phyloP scores from a whole-genome alignment of 2,329 filamentous ascomycete species.

The Epichloe elymi region DNA sequence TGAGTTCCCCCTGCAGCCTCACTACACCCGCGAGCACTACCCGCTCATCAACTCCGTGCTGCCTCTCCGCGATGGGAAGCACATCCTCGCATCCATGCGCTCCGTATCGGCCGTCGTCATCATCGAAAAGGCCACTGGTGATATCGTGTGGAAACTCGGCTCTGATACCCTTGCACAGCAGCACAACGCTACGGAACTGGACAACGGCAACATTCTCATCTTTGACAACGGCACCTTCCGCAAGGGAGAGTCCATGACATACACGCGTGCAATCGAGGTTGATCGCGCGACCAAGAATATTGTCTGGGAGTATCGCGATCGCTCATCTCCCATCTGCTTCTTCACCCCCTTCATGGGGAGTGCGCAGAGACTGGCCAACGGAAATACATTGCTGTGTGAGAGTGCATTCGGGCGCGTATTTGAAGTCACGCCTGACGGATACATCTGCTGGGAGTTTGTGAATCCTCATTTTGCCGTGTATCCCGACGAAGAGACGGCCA shows the following conservation, averaged over 20 bases:
- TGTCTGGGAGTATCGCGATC: conserved; percentile 18
- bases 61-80: conserved; percentile 15
- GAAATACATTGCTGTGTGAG: conserved; percentile 16
- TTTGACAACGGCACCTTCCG: conserved; percentile 19
- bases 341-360: conserved; percentile 20
- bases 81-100: conserved; percentile 16
- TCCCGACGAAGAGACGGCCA: conserved; percentile 11
- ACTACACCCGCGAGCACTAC: conserved; percentile 19
- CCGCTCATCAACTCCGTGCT: conserved; percentile 18
- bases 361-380: conserved; percentile 15
- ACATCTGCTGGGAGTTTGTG: conserved; percentile 18
- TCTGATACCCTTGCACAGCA: conserved; percentile 15
- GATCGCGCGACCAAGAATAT: conserved; percentile 12
- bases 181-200: conserved; percentile 17
- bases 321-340: conserved; percentile 16
- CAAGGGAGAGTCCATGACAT: conserved; percentile 16
- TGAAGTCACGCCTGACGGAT: conserved; percentile 14
- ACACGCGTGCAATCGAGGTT: conserved; percentile 15
- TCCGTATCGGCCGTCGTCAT: conserved; percentile 17
- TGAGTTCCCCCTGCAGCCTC: conserved; percentile 17
- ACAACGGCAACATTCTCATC: conserved; percentile 19
- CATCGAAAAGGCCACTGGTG: conserved; percentile 13
- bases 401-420: conserved; percentile 16
- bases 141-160: conserved; percentile 16
- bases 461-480: conserved; percentile 17